A percentile compares a stretch with the other conserved stretches of the same genome.
Evolutionary conservation across 352 stramenopile genomes (phyloP).

Genomic region (Thalassiosira hispida): DNA sequence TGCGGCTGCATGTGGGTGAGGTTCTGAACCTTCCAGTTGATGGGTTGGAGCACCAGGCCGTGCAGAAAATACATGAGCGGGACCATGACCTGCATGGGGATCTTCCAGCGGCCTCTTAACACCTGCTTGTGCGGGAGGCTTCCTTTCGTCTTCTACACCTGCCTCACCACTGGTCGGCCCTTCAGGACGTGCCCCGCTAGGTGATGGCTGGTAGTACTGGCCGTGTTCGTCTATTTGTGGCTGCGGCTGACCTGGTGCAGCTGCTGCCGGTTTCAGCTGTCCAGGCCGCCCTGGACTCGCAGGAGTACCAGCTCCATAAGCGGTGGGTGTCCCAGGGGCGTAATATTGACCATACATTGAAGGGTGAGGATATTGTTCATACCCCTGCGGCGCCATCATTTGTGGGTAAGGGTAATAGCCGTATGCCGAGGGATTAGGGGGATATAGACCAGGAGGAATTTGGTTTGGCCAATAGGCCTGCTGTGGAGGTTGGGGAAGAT

Average conservation of each 20-base stretch:
- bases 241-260: slow-evolving; percentile 4
- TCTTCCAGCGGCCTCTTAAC: slow-evolving; percentile 21
- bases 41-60: background rate
- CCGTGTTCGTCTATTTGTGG: slow-evolving; percentile 24
- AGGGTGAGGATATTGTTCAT: slow-evolving; percentile 36
- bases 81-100: slow-evolving; percentile 16
- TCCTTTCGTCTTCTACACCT: slow-evolving; percentile 27
- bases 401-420: slow-evolving; percentile 43
- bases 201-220: slow-evolving; percentile 18
- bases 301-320: background rate
- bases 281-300: slow-evolving; percentile 17
- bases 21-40: background rate
- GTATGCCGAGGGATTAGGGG: slow-evolving; percentile 27
- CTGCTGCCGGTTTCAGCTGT: background rate
- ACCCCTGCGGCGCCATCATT: slow-evolving; percentile 39
- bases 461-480: slow-evolving; percentile 17
- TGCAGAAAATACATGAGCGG: slow-evolving; percentile 5
- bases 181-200: background rate
- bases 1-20: slow-evolving; percentile 7
- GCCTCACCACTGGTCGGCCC: slow-evolving; percentile 7
- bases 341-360: slow-evolving; percentile 39
- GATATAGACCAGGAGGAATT: slow-evolving; percentile 15
- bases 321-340: slow-evolving; percentile 13
- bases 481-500: slow-evolving; percentile 25
- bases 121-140: slow-evolving; percentile 17